Conservation (phyloP, 352 stramenopile genomes). For the Phytophthora hibernalis region DNA sequence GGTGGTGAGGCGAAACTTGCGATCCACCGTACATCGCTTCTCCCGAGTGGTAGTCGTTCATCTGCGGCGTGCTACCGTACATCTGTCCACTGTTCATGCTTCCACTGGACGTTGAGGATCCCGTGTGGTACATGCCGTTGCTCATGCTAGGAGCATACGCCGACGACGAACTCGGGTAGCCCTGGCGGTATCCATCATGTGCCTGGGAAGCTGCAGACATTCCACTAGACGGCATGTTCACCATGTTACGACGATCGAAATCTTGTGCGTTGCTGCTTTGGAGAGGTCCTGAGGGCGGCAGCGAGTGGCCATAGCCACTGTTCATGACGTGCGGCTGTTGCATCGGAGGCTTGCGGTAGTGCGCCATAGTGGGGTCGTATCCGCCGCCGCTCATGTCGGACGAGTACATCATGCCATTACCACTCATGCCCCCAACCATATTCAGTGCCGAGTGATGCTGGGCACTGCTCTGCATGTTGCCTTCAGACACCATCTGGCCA, state of each 20-base stretch:
- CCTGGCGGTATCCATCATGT: conserved; percentile 41
- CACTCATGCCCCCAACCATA: conserved; percentile 28
- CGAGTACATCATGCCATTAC: conserved; percentile 51
- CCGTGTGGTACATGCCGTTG: conserved; percentile 53
- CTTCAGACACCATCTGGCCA: conserved; percentile 38
- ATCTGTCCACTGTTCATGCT: conserved; percentile 34
- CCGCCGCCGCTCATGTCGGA: conserved; percentile 50
- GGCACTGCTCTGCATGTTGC: conserved; percentile 26
- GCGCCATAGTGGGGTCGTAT: conserved; percentile 60
- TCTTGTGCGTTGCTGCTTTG: conserved; percentile 36
- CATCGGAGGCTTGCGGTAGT: conserved; percentile 56
- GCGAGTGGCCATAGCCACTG: conserved; percentile 52
- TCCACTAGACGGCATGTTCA: conserved; percentile 45
- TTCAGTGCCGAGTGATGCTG: conserved; percentile 32
- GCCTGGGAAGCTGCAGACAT: conserved; percentile 29
- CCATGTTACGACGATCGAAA: conserved; percentile 60
- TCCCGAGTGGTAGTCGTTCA: conserved; percentile 46
- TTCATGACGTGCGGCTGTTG: conserved; percentile 40
- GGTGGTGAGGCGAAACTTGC: conserved; percentile 40
- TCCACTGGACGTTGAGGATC: conserved; percentile 30
- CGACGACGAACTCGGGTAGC: conserved; percentile 19
- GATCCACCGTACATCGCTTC: conserved; percentile 33
- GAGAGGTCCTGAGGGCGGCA: conserved; percentile 39
- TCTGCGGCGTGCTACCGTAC: conserved; percentile 38
- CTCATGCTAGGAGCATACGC: conserved; percentile 47